Base-by-base conservation (phyloP, 371 early-diverging fungal species). In the Synchytrium microbalum region DNA sequence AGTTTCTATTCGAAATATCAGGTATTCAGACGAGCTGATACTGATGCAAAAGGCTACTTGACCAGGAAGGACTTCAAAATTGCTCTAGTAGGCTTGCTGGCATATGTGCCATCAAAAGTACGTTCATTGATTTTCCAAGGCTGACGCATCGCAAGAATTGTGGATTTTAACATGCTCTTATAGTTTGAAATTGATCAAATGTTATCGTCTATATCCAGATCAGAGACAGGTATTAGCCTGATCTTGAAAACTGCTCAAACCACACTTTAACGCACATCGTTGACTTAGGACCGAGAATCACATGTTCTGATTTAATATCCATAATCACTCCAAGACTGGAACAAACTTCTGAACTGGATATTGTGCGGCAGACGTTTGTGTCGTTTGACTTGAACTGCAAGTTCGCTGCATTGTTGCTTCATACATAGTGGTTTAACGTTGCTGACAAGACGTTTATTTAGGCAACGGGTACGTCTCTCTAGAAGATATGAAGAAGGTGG, bases 101-200 rank as follows among this genome's bases (percentile, higher is more conserved):
- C 71, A 23, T 74, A 66, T 67, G 60, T 64, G 57, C 75, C 75
- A 27, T 69, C 73, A 2, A 63, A 69, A 58, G 70, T 67, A n/a
- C 3, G 59, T 38, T n/a, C n/a, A n/a, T n/a, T n/a, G n/a, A n/a
- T n/a, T n/a, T n/a, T n/a, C n/a, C n/a, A n/a, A n/a, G n/a, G n/a
- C n/a, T n/a, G n/a, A n/a, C n/a, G n/a, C n/a, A n/a, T n/a, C n/a
- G n/a, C n/a, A n/a, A n/a, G n/a, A n/a, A n/a, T n/a, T n/a, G n/a
- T n/a, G n/a, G n/a, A n/a, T n/a, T n/a, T n/a, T n/a, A n/a, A n/a
- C n/a, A n/a, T n/a, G n/a, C n/a, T n/a, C n/a, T n/a, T n/a, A 5
- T 38, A 38, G 46, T 38, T 38, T 19, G 46, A 38, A 38, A 38
- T 38, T 38, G 46, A 38, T 38, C 46, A 38, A 19, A 38, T 38